Evolutionary conservation across 768 basidiomycete genomes (phyloP), one percentile per base, ranked within the genome.

Genomic region (Hortiboletus flavorubellus): DNA sequence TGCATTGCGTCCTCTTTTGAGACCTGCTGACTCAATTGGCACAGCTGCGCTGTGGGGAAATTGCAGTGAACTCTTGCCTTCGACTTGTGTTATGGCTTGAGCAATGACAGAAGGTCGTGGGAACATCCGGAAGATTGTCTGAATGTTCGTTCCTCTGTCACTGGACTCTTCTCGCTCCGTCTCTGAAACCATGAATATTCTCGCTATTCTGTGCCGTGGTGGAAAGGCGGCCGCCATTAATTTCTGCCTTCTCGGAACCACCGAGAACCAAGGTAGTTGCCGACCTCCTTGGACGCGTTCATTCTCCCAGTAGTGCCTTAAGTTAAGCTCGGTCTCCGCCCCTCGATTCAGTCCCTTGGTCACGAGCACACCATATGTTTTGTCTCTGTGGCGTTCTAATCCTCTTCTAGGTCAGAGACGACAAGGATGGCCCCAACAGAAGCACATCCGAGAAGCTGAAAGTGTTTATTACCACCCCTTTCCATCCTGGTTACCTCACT

Each of bases 161-260:
- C 21, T 21, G 21, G 37, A 7, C 37, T 38, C 37, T 16, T 7
- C 7, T 16, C 1, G 15, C 35, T 38, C 26, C 5, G 26, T 26
- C 26, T 26, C 26, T 26, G 26, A 26, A 26, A 26, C 26, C 8
- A 60, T 60, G 52, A 60, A 48, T 41, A 70, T 91, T 62, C 79
- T 89, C 43, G 83, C 85, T 64, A 83, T 89, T 68, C 78, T 89
- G 49, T 89, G 88, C 72, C 76, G 81, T 57, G 88, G 87, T 63
- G 78, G 77, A 61, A 66, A 81, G 59, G 83, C 86, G 55, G 87
- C 88, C 51, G 54, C 73, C 56, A 75, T 87, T 63, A 86, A 91
- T 70, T 79, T 84, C 40, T 83, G 86, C 66, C 82, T 91, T 23
- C 75, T 91, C 26, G 90, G 89, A 50, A 89, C 89, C n/a, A 77